phyloP scores from a whole-genome alignment of 257 asterid genomes.

The Henckelia pumila region DNA sequence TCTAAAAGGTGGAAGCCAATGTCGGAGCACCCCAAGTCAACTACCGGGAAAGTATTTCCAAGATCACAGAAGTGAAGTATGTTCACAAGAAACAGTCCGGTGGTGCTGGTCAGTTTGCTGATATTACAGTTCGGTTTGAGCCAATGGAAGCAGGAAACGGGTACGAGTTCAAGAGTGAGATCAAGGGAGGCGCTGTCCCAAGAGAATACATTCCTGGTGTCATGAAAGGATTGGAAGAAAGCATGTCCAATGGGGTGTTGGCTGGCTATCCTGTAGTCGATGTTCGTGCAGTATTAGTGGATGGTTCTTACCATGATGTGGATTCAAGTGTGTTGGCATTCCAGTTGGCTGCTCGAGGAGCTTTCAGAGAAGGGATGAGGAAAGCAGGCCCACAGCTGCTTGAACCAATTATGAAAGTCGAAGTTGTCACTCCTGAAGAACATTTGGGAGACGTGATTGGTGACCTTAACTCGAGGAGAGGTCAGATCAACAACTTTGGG shows the following conservation, averaged over 20 bases:
- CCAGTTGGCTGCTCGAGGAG: constrained; percentile 97
- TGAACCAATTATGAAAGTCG: constrained; percentile 92
- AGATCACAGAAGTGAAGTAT: constrained; percentile 68
- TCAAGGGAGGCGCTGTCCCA: constrained; percentile 95
- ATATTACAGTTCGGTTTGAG: constrained; percentile 81
- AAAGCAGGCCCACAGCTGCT: constrained; percentile 91
- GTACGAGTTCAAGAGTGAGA: constrained; percentile 94
- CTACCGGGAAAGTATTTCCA: constrained; percentile 93
- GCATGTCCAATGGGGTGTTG: constrained; percentile 88
- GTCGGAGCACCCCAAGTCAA: constrained; percentile 99
- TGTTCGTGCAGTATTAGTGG: constrained; percentile 88
- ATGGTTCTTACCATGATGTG: constrained; percentile 94
- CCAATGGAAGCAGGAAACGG: constrained; percentile 86
- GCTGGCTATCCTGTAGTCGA: constrained; percentile 97
- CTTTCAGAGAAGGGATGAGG: constrained; percentile 88
- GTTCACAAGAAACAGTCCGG: constrained; percentile 98
- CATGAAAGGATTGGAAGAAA: constrained; percentile 94
- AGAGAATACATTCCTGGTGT: constrained; percentile 96
- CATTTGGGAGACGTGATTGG: constrained; percentile 98
- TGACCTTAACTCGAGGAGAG: constrained; percentile 95
- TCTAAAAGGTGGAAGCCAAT: constrained; percentile 84
- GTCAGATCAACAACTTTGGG: constrained; percentile 84
- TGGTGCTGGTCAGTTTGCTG: constrained; percentile 96
- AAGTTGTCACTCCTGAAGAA: constrained; percentile 94
- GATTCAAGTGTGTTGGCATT: constrained; percentile 98